Percentiles rank a stretch among this genome's conserved stretches.
Evolutionary conservation across 2,329 filamentous ascomycete species (phyloP).

Genomic region (Fusarium sp.): DNA sequence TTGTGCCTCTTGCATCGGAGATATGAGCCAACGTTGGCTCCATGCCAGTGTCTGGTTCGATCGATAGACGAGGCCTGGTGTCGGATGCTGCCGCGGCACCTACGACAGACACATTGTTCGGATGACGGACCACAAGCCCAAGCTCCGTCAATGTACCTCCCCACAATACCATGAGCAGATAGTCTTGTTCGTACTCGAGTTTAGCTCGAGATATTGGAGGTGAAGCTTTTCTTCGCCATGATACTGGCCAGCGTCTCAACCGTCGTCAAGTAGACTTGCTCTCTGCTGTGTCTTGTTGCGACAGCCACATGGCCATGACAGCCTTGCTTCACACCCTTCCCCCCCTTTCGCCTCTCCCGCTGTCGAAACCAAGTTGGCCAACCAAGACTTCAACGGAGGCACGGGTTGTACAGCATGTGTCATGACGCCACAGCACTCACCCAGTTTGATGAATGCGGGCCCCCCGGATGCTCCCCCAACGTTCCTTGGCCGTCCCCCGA

Average conservation of each 20-base stretch:
- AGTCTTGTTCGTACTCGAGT: background rate
- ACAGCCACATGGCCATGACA: conserved; percentile 32
- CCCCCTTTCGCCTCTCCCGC: conserved; percentile 19
- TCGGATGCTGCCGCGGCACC: conserved; percentile 15
- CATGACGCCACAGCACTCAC: conserved; percentile 37
- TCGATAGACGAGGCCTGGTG: conserved; percentile 11
- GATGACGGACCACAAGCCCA: conserved; percentile 17
- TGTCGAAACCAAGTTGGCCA: conserved; percentile 12
- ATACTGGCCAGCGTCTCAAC: background rate
- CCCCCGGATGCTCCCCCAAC: conserved; percentile 18
- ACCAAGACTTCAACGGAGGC: conserved; percentile 20
- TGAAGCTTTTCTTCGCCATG: conserved; percentile 8
- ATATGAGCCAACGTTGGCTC: conserved; percentile 21
- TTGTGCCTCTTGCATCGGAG: conserved; percentile 14
- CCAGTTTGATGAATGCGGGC: conserved; percentile 13
- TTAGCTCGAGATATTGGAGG: background rate
- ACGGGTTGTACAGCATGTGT: conserved; percentile 33
- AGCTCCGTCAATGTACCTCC: conserved; percentile 6
- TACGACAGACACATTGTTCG: conserved; percentile 18
- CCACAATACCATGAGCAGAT: conserved; percentile 1
- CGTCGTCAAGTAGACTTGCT: conserved; percentile 8
- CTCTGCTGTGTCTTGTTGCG: conserved; percentile 17
- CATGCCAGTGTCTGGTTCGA: conserved; percentile 16
- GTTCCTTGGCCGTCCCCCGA: conserved; percentile 16
- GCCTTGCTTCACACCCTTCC: conserved; percentile 16